phyloP scores from a whole-genome alignment of 495 filamentous ascomycete genomes.

The Penicillium maclennaniae region DNA sequence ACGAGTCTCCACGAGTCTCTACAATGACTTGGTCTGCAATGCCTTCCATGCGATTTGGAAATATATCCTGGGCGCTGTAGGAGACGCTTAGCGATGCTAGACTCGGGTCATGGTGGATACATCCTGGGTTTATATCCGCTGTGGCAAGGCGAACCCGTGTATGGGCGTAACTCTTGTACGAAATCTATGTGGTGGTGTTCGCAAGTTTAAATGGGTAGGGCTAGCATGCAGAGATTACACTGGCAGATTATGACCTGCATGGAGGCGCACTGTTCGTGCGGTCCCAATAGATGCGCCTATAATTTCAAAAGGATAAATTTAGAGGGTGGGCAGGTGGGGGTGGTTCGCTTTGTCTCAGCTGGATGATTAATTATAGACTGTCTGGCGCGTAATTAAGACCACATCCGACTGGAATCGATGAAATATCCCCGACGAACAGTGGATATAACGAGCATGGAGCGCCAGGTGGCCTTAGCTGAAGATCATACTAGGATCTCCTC shows the following conservation, averaged over 20 bases:
- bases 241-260: background rate
- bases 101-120: too few relatives aligned
- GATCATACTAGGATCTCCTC: background rate
- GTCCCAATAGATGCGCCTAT: background rate
- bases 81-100: too few relatives aligned
- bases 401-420: background rate
- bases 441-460: background rate
- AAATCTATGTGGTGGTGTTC: too few relatives aligned
- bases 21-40: background rate
- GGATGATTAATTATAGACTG: background rate
- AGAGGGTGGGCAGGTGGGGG: background rate
- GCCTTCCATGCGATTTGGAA: background rate
- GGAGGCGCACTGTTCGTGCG: background rate
- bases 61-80: too few relatives aligned
- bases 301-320: background rate
- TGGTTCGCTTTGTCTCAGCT: background rate
- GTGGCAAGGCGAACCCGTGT: too few relatives aligned
- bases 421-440: background rate
- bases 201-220: too few relatives aligned
- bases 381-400: background rate
- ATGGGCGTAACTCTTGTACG: too few relatives aligned
- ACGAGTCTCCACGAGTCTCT: background rate
- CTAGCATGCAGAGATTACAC: background rate
- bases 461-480: slow-evolving; percentile 2
- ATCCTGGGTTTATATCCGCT: too few relatives aligned